Evolutionary conservation across 1,284 basidiomycete genomes (phyloP), one percentile per base, ranked within the genome.

Genomic region (Coniferiporia sulphurascens): DNA sequence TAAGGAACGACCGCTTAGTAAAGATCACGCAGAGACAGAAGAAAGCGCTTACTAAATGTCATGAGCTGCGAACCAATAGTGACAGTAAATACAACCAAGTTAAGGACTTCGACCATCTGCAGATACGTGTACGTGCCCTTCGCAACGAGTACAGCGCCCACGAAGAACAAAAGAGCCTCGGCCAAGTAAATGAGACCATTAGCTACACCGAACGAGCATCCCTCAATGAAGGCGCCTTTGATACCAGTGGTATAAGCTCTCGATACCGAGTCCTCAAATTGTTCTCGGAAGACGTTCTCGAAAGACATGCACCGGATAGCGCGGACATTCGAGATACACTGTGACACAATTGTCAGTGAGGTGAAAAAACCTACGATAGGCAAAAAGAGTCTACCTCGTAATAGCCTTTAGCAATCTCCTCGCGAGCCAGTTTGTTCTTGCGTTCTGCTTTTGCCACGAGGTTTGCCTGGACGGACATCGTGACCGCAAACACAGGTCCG

Each of bases 271-370:
- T 72, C 67, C 46, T 87, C 80, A 69, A 94, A 97, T 61, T 85
- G 83, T 13, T 77, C 71, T 59, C 78, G 74, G 71, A 96, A 95
- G 32, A 90, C 80, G 12, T 74, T 67, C 65, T 93, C 91, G 62
- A 98, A 85, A n/a, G 88, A 85, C 91, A 98, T 95, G 8, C 89
- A 82, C 1, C 95, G 84, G 64, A 98, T 94, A 1, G 86, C 88
- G 22, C 92, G 86, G 53, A 98, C 82, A 64, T 97, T 95, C 19
- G 86, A 78, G 57, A 97, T 86, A n/a, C 85, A 84, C 84, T 91
- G 63, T 2, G 55, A 27, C 9, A 51, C n/a, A 43, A 62, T 58
- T 65, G 57, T 52, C 34, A 52, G 15, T 10, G 43, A 19, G 41
- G 53, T 22, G 27, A 27, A 7, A 63, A 34, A 21, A 61, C 35